Evolutionary conservation across 2,329 filamentous ascomycete species (phyloP), one percentile per base, ranked within the genome.

Genomic region (Talaromyces piceae): DNA sequence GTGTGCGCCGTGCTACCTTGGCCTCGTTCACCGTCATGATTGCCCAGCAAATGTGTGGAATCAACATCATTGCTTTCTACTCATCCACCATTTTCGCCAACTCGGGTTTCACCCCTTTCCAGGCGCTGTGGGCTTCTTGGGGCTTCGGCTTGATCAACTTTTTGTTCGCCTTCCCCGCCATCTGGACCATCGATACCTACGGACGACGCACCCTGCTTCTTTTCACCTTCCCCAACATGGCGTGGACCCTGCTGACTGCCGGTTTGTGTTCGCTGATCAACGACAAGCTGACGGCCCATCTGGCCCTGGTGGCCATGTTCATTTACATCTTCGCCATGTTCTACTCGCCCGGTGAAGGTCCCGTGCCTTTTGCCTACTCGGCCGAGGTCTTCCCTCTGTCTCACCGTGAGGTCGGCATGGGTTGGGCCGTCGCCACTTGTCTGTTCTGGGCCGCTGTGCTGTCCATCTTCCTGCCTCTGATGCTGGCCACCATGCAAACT

Each of bases 21-120:
- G 88, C 88, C 5, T 86, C 87, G 1, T 87, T 83, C 57, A 81
- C 82, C 1, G 87, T 91, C 58, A 94, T 94, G 88, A 82, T 87
- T 59, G 82, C 82, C 0, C 84, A 87, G 66, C 83, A 87, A 65
- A 83, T 86, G 78, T 86, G 82, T 59, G 79, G 78, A 69, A 76
- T 86, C 66, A 87, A 88, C 63, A 86, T 88, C 51, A 85, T 89
- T 50, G 83, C 85, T 1, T 89, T 89, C 66, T 89, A 90, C 67
- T 85, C 81, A 0, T 83, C 81, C 0, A 83, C 81, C 2, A 66
- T 77, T 43, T 76, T 77, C 47, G 49, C 50, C 5, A 65, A 83
- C 1, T 78, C 83, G 2, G 82, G 82, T 4, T 79, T 81, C 30
- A 66, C 54, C 39, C 66, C 74, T 1, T 77, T 77, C 44, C 69